Evolutionary conservation across 129 eudicot species (phyloP).

Genomic region (Kitagawia praeruptora): DNA sequence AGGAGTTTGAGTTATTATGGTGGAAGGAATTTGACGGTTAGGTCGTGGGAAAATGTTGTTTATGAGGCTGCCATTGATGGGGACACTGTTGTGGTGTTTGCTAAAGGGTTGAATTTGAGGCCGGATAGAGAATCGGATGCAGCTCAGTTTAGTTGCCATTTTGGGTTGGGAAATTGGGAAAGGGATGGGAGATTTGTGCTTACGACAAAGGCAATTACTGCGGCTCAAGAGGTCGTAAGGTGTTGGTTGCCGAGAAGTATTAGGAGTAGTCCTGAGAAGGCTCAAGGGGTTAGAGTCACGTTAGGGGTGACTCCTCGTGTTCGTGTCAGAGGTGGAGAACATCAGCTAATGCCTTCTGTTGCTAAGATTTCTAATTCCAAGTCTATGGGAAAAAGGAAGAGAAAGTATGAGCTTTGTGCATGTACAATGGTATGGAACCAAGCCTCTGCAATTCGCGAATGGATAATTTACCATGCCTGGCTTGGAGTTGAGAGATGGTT

Average conservation of each 20-base stretch:
- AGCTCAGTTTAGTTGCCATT: slow-evolving; percentile 59
- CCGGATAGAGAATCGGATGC: slow-evolving; percentile 63
- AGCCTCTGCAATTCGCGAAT: slow-evolving; percentile 66
- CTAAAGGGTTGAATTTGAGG: slow-evolving; percentile 73
- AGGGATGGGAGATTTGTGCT: slow-evolving; percentile 23
- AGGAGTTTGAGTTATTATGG: slow-evolving; percentile 1
- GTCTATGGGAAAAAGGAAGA: neutral
- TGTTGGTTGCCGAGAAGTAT: slow-evolving; percentile 62
- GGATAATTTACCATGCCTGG: slow-evolving; percentile 87
- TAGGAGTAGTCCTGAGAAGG: slow-evolving; percentile 35
- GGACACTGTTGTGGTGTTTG: slow-evolving; percentile 56
- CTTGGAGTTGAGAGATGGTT: slow-evolving; percentile 97
- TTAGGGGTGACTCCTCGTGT: slow-evolving; percentile 36
- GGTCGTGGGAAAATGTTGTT: slow-evolving; percentile 65
- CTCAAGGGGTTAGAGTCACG: slow-evolving; percentile 49
- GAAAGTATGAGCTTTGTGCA: slow-evolving; percentile 68
- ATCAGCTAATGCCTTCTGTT: slow-evolving; percentile 62
- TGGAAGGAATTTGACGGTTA: slow-evolving; percentile 25
- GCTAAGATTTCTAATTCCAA: slow-evolving; percentile 40
- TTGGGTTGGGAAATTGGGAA: slow-evolving; percentile 45
- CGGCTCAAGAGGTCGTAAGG: slow-evolving; percentile 94
- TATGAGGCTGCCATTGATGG: slow-evolving; percentile 75
- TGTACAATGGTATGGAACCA: slow-evolving; percentile 99
- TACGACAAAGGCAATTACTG: slow-evolving; percentile 54
- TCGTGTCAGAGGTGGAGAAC: slow-evolving; percentile 27